Conservation (phyloP, 192 early-diverging fungal genomes). For the Chytriomyces sp. region DNA sequence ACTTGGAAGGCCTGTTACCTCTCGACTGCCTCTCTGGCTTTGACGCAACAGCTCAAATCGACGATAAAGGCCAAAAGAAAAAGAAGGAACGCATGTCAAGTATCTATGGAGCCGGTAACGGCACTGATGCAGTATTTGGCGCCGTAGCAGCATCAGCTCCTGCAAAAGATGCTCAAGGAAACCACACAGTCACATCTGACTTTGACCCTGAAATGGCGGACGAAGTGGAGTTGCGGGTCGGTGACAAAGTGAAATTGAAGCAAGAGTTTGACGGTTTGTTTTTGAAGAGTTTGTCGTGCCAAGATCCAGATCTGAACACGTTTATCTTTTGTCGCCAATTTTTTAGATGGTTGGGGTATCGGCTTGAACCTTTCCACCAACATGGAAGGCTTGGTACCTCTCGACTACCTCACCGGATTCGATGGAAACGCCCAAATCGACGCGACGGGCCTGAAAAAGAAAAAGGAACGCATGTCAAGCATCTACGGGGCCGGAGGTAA, state of each 20-base stretch:
- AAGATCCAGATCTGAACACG: neutral
- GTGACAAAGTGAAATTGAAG: constrained; percentile 18
- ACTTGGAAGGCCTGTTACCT: constrained; percentile 53
- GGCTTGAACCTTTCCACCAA: constrained; percentile 26
- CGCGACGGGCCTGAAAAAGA: neutral
- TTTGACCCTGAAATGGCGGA: constrained; percentile 32
- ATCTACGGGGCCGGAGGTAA: constrained; percentile 2
- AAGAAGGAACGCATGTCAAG: constrained; percentile 1
- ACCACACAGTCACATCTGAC: neutral
- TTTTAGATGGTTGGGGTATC: constrained; percentile 28
- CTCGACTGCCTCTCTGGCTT: constrained; percentile 49
- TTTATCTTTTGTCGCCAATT: neutral
- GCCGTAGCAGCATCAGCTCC: neutral
- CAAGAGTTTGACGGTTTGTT: neutral
- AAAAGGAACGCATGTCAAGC: neutral
- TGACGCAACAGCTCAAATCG: neutral
- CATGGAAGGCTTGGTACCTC: constrained; percentile 17
- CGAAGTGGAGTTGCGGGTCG: constrained; percentile 27
- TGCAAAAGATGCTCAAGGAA: neutral
- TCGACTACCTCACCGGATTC: constrained; percentile 7
- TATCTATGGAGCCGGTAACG: constrained; percentile 8
- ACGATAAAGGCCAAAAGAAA: constrained; percentile 6
- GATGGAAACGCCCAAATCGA: neutral
- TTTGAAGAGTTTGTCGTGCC: too few relatives aligned
- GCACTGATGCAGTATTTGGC: neutral